Conservation (phyloP, 2,329 filamentous ascomycete genomes). For the Metarhizium robertsii region DNA sequence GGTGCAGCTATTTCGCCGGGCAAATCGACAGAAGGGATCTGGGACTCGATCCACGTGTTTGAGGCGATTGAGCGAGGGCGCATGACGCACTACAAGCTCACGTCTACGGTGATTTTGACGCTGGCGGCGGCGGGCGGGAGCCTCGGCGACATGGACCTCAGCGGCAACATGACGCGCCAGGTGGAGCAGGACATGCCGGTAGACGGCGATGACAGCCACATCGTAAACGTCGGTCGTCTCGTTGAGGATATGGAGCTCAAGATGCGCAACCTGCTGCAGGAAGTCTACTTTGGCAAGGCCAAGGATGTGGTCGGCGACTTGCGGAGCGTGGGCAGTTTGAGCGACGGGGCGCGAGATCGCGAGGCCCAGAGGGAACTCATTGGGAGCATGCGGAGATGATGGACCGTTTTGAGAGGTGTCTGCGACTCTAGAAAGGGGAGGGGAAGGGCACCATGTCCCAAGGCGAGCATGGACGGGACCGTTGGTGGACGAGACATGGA, state of each 20-base stretch:
- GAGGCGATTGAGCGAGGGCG: constrained; percentile 90
- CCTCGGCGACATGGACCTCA: constrained; percentile 82
- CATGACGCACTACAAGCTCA: constrained; percentile 93
- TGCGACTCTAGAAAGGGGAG: not conserved
- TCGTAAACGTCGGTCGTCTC: constrained; percentile 85
- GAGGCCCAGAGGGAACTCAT: constrained; percentile 88
- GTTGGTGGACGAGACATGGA: not conserved
- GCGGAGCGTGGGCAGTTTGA: constrained; percentile 75
- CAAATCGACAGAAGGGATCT: constrained; percentile 65
- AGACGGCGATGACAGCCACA: constrained; percentile 84
- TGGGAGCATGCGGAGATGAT: constrained; percentile 43
- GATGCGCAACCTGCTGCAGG: constrained; percentile 96
- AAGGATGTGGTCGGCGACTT: constrained; percentile 97
- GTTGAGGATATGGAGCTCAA: constrained; percentile 99
- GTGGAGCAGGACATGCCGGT: constrained; percentile 86
- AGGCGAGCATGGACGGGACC: not conserved
- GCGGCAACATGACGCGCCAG: constrained; percentile 96
- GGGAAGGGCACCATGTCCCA: not conserved
- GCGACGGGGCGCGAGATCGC: constrained; percentile 73
- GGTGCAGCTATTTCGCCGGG: constrained; percentile 53
- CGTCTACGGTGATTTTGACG: constrained; percentile 89
- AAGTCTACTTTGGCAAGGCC: constrained; percentile 98
- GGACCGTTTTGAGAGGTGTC: not conserved
- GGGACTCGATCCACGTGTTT: constrained; percentile 99
- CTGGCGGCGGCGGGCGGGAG: constrained; percentile 52